Evolutionary conservation across 306 rosid species (phyloP), one percentile per base, ranked within the genome.

Genomic region (Astragalus membranaceus): DNA sequence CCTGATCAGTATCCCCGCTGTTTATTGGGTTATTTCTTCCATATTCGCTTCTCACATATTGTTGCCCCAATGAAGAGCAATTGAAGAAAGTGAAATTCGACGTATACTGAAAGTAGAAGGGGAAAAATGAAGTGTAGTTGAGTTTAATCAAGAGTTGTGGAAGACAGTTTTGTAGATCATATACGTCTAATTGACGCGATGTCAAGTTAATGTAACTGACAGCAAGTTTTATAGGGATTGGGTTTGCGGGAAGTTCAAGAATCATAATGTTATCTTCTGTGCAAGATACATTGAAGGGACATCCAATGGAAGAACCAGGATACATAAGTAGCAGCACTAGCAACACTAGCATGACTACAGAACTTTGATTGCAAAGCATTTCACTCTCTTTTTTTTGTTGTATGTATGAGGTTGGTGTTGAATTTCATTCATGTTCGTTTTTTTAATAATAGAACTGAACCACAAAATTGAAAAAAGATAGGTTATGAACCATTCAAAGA

Each of bases 31-130:
- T n/a, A n/a, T n/a, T 20, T 20, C 23, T 20, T 20, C 23, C 23
- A 4, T 6, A 0, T 1, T 0, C 0, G 4, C 7, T 64, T 64
- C 23, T 32, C 10, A 66, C 33, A 0, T 67, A 36, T 17, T 5
- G 46, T 59, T 59, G 29, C 44, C 48, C 6, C 11, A 16, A 10
- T 7, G 76, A 62, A 69, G 81, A 52, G 20, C 81, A 77, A 69
- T 77, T 0, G 5, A 77, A 70, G 51, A 69, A 52, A 42, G 44
- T 60, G 11, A 42, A 0, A 29, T 12, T 30, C 35, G 0, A 0
- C 3, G 10, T 0, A 0, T 1, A 10, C 30, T 0, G 6, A 29
- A 0, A 12, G 5, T 55, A 6, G 0, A 75, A 64, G 44, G 78
- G 59, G 8, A 15, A 8, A 12, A 30, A 3, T 2, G 57, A 53